Conservation (phyloP, 1,284 basidiomycete species). For the Sparassis latifolia region DNA sequence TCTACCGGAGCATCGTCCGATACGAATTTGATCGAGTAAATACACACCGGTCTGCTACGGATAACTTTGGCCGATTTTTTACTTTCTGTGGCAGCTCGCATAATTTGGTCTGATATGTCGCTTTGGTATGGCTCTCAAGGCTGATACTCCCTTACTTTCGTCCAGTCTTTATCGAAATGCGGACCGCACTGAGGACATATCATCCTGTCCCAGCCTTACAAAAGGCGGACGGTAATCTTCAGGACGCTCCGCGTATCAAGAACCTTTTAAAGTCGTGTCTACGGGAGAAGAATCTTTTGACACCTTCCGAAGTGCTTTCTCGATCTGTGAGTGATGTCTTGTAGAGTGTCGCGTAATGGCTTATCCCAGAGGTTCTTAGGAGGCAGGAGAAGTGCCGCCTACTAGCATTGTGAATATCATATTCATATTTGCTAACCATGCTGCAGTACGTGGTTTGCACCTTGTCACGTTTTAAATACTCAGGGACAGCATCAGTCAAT, state of each 20-base stretch:
- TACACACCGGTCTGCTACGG: neutral
- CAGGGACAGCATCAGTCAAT: slow-evolving; percentile 34
- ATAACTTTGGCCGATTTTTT: neutral
- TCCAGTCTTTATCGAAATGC: slow-evolving; percentile 59
- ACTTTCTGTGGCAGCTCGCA: too few relatives aligned
- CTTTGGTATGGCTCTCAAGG: too few relatives aligned
- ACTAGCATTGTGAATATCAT: slow-evolving; percentile 58
- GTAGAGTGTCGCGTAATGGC: slow-evolving; percentile 2
- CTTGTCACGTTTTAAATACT: too few relatives aligned
- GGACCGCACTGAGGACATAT: slow-evolving; percentile 63
- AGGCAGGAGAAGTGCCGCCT: slow-evolving; percentile 43
- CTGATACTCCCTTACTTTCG: neutral
- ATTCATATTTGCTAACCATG: slow-evolving; percentile 53
- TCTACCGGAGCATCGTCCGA: neutral
- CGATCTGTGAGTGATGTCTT: slow-evolving; percentile 17
- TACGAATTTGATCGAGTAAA: neutral
- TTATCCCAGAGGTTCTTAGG: slow-evolving; percentile 28
- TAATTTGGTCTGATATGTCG: too few relatives aligned
- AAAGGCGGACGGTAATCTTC: slow-evolving; percentile 56
- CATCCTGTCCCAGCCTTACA: slow-evolving; percentile 67
- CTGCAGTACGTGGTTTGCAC: slow-evolving; percentile 32
- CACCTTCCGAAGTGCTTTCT: slow-evolving; percentile 22
- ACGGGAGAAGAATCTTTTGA: slow-evolving; percentile 19
- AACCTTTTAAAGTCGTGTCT: slow-evolving; percentile 29
- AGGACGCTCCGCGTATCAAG: slow-evolving; percentile 66